phyloP scores from a whole-genome alignment of 176 grass and related monocot species.

The Zizania latifolia region DNA sequence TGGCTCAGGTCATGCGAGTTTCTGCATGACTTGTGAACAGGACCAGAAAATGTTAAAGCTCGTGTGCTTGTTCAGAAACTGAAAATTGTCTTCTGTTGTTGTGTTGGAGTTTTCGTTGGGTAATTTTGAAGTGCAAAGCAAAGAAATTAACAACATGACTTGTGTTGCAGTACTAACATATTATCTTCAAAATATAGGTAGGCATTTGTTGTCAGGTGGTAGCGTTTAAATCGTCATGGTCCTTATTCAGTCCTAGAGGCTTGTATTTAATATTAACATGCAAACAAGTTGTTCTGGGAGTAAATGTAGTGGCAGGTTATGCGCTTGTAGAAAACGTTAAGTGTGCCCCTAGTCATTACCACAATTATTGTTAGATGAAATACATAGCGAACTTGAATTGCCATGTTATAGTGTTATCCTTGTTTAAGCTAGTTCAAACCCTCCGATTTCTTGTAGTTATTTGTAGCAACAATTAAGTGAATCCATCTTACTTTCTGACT shows the following conservation, averaged over 20 bases:
- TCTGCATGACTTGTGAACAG: not conserved
- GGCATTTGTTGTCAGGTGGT: no score
- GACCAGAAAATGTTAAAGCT: not conserved
- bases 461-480: not conserved
- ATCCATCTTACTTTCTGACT: slow-evolving; percentile 25
- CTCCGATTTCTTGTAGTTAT: not conserved
- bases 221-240: no score
- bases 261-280: not conserved
- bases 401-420: not conserved
- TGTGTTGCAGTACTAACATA: no score
- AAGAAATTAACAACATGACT: not conserved
- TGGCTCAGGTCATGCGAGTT: not conserved
- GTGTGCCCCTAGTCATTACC: not conserved
- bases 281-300: not conserved
- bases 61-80: not conserved
- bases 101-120: not conserved
- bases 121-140: not conserved
- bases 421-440: not conserved
- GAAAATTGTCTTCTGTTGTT: not conserved
- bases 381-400: not conserved
- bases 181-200: not conserved
- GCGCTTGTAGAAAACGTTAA: not conserved
- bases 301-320: not conserved
- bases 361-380: not conserved
- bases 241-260: not conserved